Base-by-base conservation (phyloP, 176 grass and related monocot species). In the Oryza meridionalis region DNA sequence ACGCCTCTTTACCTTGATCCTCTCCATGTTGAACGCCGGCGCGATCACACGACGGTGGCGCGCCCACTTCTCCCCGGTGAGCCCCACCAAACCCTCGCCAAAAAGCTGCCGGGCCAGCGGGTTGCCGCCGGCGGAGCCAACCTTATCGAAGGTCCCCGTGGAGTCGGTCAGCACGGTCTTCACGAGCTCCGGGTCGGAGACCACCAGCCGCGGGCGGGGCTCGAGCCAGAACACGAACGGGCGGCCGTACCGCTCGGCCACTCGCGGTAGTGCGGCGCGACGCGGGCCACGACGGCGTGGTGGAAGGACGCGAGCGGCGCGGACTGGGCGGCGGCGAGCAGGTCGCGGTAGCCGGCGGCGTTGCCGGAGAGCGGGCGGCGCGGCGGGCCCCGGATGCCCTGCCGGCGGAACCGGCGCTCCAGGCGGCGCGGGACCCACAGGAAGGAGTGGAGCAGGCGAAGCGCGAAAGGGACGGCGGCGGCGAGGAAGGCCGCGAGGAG, bases 11-110 rank as follows among this genome's bases (percentile, higher is more conserved):
- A 94, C 94, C 92, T 92, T 97, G 64, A 94, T 37, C 14, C 92
- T 83, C 42, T 97, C 92, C 84, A 92, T 94, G 78, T 90, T 97
- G 76, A 97, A 97, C 1, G 94, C 92, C 51, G 92, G 94, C 35
- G 94, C 69, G 80, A 94, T 73, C 2, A 92, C 79, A 0, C 87
- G 84, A 26, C 94, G 88, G 74, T 92, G 90, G 75, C 81, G 90
- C 17, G 88, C 92, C 94, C 94, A 94, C 11, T 3, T 86, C 46
- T 73, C 77, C 31, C 92, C 92, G 31, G 71, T 66, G 76, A 97
- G 92, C 16, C 81, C 90, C 37, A 77, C 69, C 12, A 92, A 88
- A 33, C 88, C 92, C 63, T 92, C 69, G 6, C 92, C 90, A 65
- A 97, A 7, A 45, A 97, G 88, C 78, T 89, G 92, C 77, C 81